Evolutionary conservation across 495 filamentous ascomycete genomes (phyloP).

Genomic region (Neurospora sp.): DNA sequence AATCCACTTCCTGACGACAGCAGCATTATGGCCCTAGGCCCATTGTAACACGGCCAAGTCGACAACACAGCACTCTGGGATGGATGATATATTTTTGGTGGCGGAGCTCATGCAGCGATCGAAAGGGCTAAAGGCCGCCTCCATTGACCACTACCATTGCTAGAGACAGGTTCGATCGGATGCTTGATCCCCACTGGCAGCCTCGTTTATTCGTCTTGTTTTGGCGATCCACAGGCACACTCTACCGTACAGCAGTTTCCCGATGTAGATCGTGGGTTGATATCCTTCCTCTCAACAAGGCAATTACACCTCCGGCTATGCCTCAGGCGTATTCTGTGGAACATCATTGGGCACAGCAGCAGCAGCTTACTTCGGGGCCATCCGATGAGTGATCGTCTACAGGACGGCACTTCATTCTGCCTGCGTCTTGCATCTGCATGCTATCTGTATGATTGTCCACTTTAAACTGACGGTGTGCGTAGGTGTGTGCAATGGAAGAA

Average conservation of each 20-base stretch:
- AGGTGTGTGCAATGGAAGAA: neutral
- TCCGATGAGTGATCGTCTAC: neutral
- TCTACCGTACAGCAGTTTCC: neutral
- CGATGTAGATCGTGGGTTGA: neutral
- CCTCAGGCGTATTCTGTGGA: neutral
- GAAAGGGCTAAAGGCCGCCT: neutral
- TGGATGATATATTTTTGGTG: neutral
- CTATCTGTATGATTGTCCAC: neutral
- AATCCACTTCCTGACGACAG: neutral
- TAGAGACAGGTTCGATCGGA: neutral
- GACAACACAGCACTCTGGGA: neutral
- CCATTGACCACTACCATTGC: neutral
- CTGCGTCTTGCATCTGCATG: neutral
- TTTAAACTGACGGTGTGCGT: neutral
- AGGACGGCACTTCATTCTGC: neutral
- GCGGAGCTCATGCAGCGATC: neutral
- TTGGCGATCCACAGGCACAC: neutral
- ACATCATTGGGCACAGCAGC: neutral
- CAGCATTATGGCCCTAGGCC: neutral
- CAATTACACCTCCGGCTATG: neutral
- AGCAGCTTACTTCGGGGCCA: neutral
- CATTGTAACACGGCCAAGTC: neutral
- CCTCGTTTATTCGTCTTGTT: neutral
- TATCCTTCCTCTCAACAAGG: neutral
- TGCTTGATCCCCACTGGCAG: neutral